Evolutionary conservation across 1,139 yeast species (phyloP).

Genomic region (Arxiozyma slooffiae): DNA sequence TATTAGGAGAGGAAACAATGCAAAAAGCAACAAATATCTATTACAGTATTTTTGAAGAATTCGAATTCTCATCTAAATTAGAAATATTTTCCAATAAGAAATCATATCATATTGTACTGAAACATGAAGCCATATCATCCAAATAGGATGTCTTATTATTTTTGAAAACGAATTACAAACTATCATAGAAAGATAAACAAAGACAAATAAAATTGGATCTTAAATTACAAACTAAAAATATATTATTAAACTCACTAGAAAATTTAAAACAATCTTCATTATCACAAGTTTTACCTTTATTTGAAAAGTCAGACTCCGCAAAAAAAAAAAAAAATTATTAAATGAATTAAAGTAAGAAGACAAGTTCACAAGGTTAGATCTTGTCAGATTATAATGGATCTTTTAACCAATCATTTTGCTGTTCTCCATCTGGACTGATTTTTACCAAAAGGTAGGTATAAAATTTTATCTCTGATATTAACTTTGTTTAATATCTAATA

Average conservation of each 20-base stretch:
- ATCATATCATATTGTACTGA: conserved; percentile 34
- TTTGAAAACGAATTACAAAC: conserved; percentile 32
- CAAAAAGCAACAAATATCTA: conserved; percentile 45
- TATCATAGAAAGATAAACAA: conserved; percentile 30
- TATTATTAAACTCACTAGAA: neutral
- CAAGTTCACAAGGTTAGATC: conserved; percentile 30
- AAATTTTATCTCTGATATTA: conserved; percentile 30
- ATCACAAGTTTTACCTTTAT: neutral
- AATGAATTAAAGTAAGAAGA: conserved; percentile 30
- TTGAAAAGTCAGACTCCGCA: conserved; percentile 4
- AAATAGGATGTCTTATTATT: conserved; percentile 50
- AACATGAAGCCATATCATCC: conserved; percentile 59
- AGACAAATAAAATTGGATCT: conserved; percentile 31
- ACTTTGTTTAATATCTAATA: conserved; percentile 34
- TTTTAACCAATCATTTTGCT: conserved; percentile 37
- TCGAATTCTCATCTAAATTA: conserved; percentile 44
- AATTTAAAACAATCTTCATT: neutral
- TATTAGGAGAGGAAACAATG: conserved; percentile 35
- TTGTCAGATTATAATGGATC: conserved; percentile 36
- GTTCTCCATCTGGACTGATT: conserved; percentile 30
- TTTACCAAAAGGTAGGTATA: conserved; percentile 29
- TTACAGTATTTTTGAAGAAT: conserved; percentile 56
- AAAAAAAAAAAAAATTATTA: conserved; percentile 10
- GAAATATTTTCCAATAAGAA: conserved; percentile 38
- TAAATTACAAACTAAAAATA: conserved; percentile 14